phyloP scores from a whole-genome alignment of 306 rosid species.

The Begonia loranthoides region DNA sequence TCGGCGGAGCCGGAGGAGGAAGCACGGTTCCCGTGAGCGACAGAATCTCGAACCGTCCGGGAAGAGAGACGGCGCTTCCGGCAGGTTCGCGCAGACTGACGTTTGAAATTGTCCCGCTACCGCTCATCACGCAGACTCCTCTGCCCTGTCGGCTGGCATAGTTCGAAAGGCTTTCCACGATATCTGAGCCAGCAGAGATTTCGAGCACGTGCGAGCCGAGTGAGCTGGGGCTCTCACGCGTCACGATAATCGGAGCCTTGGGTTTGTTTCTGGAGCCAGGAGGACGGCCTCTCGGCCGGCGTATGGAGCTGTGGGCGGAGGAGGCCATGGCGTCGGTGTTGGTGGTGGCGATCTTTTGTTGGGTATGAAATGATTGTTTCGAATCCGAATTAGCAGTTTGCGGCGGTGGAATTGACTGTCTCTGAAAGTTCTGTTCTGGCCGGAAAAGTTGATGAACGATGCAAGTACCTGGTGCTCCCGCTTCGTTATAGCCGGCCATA shows the following conservation, averaged over 20 bases:
- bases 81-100: conserved; percentile 25
- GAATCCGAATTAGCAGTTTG: background rate
- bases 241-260: conserved; percentile 26
- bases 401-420: conserved; percentile 1
- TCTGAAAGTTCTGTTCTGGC: conserved; percentile 17
- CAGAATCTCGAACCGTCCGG: conserved; percentile 33
- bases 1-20: conserved; percentile 39
- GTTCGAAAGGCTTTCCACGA: conserved; percentile 22
- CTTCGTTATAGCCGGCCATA: conserved; percentile 22
- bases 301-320: conserved; percentile 2
- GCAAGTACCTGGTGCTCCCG: conserved; percentile 8
- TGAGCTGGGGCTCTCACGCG: conserved; percentile 27
- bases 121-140: conserved; percentile 26
- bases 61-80: conserved; percentile 24
- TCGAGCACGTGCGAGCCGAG: conserved; percentile 36
- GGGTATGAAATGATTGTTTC: too few relatives aligned
- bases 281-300: conserved; percentile 36
- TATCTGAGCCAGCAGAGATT: conserved; percentile 20
- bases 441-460: conserved; percentile 11
- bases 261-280: conserved; percentile 36
- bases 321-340: background rate
- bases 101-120: conserved; percentile 24
- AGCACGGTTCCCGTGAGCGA: conserved; percentile 34
- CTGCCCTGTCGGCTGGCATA: conserved; percentile 31
- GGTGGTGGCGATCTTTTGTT: too few relatives aligned